phyloP scores from a whole-genome alignment of 805 yeast species.

The Candida hungchunana region DNA sequence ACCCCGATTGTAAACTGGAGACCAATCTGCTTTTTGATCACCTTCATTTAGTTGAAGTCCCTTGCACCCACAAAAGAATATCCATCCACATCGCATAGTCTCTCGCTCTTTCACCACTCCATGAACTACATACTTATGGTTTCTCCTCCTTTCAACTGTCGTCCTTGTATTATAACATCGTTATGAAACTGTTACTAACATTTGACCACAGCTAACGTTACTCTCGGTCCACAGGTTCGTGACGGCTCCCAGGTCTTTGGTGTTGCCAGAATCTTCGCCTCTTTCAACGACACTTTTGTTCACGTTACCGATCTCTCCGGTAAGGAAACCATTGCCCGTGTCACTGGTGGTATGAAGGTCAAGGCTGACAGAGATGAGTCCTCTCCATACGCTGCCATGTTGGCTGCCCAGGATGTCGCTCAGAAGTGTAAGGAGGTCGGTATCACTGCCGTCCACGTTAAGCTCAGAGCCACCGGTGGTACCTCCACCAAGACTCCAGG shows the following conservation, averaged over 20 bases:
- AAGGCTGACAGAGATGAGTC: conserved; percentile 99
- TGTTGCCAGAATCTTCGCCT: conserved; percentile 99
- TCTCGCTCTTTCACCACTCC: too few species aligned
- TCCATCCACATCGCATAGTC: too few species aligned
- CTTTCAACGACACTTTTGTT: conserved; percentile 99
- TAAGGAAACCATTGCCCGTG: conserved; percentile 99
- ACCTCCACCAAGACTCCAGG: conserved; percentile 99
- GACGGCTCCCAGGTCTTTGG: conserved; percentile 99
- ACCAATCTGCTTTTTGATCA: too few species aligned
- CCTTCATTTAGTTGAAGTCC: too few species aligned
- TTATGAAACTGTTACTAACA: conserved; percentile 19
- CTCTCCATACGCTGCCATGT: conserved; percentile 99
- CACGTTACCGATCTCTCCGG: conserved; percentile 99
- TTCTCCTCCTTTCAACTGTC: too few species aligned
- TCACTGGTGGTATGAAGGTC: conserved; percentile 99
- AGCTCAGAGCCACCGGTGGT: conserved; percentile 99
- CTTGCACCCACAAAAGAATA: too few species aligned
- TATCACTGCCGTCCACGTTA: conserved; percentile 98
- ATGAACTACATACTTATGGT: too few species aligned
- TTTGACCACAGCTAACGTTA: conserved; percentile 43
- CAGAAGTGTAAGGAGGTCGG: conserved; percentile 99
- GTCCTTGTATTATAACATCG: not conserved
- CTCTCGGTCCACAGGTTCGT: conserved; percentile 84
- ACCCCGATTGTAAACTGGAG: too few species aligned
- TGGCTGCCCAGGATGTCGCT: conserved; percentile 99